Conservation (phyloP, 768 basidiomycete species). For the Xanthoconium purpureum region DNA sequence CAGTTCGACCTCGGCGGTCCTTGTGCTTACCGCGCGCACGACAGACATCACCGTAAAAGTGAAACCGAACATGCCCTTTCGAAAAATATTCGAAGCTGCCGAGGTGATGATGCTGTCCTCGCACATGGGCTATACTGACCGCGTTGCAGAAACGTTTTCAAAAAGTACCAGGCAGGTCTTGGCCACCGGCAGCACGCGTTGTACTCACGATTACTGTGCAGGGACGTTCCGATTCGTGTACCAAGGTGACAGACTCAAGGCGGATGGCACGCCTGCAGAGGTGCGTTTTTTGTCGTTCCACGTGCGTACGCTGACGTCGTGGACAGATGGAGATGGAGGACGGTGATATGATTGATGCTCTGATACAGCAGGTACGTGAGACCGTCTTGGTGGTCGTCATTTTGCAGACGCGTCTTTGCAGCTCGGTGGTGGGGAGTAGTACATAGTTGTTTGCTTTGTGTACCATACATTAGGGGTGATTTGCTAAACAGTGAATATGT, state of each 20-base stretch:
- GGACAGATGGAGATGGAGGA: slow-evolving; percentile 57
- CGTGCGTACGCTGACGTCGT: background rate
- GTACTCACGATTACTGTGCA: slow-evolving; percentile 19
- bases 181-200: background rate
- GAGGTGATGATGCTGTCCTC: slow-evolving; percentile 44
- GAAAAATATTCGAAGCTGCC: slow-evolving; percentile 64
- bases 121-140: background rate
- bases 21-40: background rate
- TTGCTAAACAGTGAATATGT: background rate
- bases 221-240: slow-evolving; percentile 63
- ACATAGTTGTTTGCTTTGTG: background rate
- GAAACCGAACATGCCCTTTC: slow-evolving; percentile 58
- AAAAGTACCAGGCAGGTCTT: slow-evolving; percentile 49
- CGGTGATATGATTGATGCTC: slow-evolving; percentile 59
- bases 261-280: slow-evolving; percentile 50
- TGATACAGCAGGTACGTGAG: slow-evolving; percentile 49
- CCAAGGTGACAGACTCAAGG: slow-evolving; percentile 48
- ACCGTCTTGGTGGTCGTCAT: background rate
- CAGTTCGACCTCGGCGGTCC: background rate
- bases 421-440: slow-evolving; percentile 19
- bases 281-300: slow-evolving; percentile 36
- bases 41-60: slow-evolving; percentile 68
- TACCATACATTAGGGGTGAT: background rate
- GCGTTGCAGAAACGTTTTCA: slow-evolving; percentile 50
- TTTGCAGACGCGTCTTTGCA: slow-evolving; percentile 1